Evolutionary conservation across 495 filamentous ascomycete genomes (phyloP).

Genomic region (Ascodesmis nigricans): DNA sequence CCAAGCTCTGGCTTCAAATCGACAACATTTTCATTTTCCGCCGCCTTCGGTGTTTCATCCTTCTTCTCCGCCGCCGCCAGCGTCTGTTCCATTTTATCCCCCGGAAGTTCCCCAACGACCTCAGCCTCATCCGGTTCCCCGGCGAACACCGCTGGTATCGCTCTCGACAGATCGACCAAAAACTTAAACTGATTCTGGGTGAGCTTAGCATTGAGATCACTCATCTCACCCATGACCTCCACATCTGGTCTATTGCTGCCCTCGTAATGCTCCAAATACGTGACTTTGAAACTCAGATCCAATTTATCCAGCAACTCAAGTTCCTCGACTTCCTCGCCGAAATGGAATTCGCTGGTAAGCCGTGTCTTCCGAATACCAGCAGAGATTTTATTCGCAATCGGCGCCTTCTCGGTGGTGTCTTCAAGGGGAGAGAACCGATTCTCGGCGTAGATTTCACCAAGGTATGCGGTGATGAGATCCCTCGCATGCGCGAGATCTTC

Average conservation of each 20-base stretch:
- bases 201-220: slow-evolving; percentile 69
- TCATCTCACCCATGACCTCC: slow-evolving; percentile 65
- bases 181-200: slow-evolving; percentile 84
- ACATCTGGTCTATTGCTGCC: slow-evolving; percentile 67
- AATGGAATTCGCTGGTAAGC: slow-evolving; percentile 76
- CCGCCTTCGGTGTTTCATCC: slow-evolving; percentile 22
- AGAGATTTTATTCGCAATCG: slow-evolving; percentile 68
- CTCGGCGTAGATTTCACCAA: slow-evolving; percentile 91
- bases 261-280: slow-evolving; percentile 62
- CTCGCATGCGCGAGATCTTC: slow-evolving; percentile 27
- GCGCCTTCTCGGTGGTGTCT: slow-evolving; percentile 39
- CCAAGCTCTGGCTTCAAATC: slow-evolving; percentile 44
- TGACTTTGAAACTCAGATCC: slow-evolving; percentile 76
- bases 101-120: slow-evolving; percentile 40
- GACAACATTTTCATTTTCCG: slow-evolving; percentile 26
- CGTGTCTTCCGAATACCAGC: slow-evolving; percentile 82
- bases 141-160: slow-evolving; percentile 69
- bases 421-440: slow-evolving; percentile 73
- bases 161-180: slow-evolving; percentile 57
- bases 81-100: slow-evolving; percentile 31
- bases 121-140: slow-evolving; percentile 47
- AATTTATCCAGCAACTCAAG: slow-evolving; percentile 92
- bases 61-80: slow-evolving; percentile 19
- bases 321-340: slow-evolving; percentile 50
- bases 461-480: slow-evolving; percentile 73